These are phyloP conservation scores for Beverwykella pulmonaria DNA, from an alignment of 495 filamentous ascomycete species.

Conservation along the genomic window DNA sequence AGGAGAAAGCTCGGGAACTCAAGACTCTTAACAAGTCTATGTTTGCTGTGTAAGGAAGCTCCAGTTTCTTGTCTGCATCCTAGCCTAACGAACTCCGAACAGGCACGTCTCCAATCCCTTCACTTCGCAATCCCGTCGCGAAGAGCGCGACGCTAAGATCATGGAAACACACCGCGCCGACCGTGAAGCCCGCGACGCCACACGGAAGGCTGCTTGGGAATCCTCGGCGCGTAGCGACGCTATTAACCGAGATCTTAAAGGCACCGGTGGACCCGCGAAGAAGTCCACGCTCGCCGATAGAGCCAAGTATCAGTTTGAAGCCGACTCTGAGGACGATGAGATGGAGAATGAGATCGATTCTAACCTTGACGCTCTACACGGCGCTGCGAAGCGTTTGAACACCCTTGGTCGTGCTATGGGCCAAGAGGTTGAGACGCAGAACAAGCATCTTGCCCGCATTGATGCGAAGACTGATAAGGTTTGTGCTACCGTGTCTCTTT, in stretches of 20 bases:
- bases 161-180: slow-evolving; percentile 64
- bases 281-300: slow-evolving; percentile 57
- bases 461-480: slow-evolving; percentile 69
- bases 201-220: slow-evolving; percentile 64
- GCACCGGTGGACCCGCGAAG: slow-evolving; percentile 30
- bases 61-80: not conserved
- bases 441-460: slow-evolving; percentile 72
- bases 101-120: slow-evolving; percentile 26
- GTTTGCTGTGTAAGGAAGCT: slow-evolving; percentile 59
- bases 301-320: slow-evolving; percentile 69
- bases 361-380: slow-evolving; percentile 40
- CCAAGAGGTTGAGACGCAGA: slow-evolving; percentile 73
- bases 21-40: slow-evolving; percentile 78
- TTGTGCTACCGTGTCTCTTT: slow-evolving; percentile 52
- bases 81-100: not conserved
- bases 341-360: slow-evolving; percentile 61
- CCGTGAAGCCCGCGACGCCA: slow-evolving; percentile 68
- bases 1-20: slow-evolving; percentile 73
- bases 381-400: slow-evolving; percentile 63
- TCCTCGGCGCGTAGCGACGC: slow-evolving; percentile 61
- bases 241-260: slow-evolving; percentile 57
- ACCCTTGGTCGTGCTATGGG: slow-evolving; percentile 69
- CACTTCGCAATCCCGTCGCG: slow-evolving; percentile 46
- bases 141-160: slow-evolving; percentile 52
- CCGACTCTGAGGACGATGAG: slow-evolving; percentile 35